Evolutionary conservation across 2,329 filamentous ascomycete genomes (phyloP).

Genomic region (Xylaria arbuscula): DNA sequence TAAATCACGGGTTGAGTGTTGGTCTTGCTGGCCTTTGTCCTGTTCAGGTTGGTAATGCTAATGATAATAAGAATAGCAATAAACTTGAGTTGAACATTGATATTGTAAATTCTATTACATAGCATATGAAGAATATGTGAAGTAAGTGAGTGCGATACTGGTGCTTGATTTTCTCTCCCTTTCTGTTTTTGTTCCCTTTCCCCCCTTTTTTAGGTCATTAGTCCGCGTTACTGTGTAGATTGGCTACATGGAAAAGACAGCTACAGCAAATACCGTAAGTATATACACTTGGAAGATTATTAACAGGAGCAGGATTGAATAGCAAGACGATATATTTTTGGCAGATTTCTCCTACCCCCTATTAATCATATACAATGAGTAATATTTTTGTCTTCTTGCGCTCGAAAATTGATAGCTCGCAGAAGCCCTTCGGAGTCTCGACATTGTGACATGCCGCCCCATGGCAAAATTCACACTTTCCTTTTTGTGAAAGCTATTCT

Average conservation of each 20-base stretch:
- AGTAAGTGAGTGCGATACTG: too few relatives aligned
- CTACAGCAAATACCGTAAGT: background rate
- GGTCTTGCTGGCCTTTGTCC: too few relatives aligned
- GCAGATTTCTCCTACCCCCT: too few relatives aligned
- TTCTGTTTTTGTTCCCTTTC: too few relatives aligned
- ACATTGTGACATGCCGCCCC: slow-evolving; percentile 34
- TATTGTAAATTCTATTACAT: too few relatives aligned
- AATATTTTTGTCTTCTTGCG: background rate
- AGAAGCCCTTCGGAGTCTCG: slow-evolving; percentile 21
- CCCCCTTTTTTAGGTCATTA: background rate
- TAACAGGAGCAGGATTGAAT: slow-evolving; percentile 4
- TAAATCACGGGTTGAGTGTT: too few relatives aligned
- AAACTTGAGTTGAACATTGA: too few relatives aligned
- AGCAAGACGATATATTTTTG: background rate
- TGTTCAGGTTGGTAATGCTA: too few relatives aligned
- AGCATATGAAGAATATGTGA: too few relatives aligned
- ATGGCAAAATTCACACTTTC: slow-evolving; percentile 38
- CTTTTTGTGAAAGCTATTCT: slow-evolving; percentile 36
- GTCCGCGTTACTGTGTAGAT: background rate
- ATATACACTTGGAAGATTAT: background rate
- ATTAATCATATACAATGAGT: background rate
- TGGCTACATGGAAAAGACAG: background rate
- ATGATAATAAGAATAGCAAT: too few relatives aligned
- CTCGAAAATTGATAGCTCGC: slow-evolving; percentile 28
- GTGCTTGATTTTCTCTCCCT: background rate